Evolutionary conservation across 306 rosid species (phyloP).

Genomic region (Vachellia pachyceras): DNA sequence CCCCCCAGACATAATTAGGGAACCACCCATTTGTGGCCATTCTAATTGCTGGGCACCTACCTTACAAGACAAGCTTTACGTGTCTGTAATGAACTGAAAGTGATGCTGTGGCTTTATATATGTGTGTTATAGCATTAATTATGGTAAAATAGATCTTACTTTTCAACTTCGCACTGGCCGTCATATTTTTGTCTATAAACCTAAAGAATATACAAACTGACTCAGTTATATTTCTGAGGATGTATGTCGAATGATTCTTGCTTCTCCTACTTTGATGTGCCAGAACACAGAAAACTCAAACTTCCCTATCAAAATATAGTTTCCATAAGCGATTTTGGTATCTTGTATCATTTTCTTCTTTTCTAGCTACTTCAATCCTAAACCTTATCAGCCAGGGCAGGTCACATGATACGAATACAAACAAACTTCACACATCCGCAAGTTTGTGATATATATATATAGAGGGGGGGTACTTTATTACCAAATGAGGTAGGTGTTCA

Average conservation of each 20-base stretch:
- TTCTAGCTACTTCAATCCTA: neutral
- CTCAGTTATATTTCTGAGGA: neutral
- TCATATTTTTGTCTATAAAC: slow-evolving; percentile 29
- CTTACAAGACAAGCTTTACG: slow-evolving; percentile 35
- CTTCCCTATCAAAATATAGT: slow-evolving; percentile 30
- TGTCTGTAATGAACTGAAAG: slow-evolving; percentile 34
- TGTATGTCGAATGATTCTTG: neutral
- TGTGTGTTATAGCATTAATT: slow-evolving; percentile 23
- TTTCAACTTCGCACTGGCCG: slow-evolving; percentile 25
- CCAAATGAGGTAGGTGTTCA: neutral
- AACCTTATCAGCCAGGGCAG: neutral
- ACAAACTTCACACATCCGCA: neutral
- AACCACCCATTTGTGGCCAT: slow-evolving; percentile 42
- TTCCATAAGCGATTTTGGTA: slow-evolving; percentile 25
- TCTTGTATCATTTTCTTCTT: slow-evolving; percentile 21
- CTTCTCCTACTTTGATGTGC: slow-evolving; percentile 25
- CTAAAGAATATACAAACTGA: neutral
- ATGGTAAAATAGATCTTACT: neutral
- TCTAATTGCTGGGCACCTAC: slow-evolving; percentile 56
- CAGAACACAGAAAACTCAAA: neutral
- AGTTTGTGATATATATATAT: too few species aligned
- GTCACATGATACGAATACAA: neutral
- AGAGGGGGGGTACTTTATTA: neutral
- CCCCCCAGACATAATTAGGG: slow-evolving; percentile 21
- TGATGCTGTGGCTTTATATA: slow-evolving; percentile 16